Base-by-base conservation (phyloP, 1,284 basidiomycete genomes). In the Phylloporus sp. region DNA sequence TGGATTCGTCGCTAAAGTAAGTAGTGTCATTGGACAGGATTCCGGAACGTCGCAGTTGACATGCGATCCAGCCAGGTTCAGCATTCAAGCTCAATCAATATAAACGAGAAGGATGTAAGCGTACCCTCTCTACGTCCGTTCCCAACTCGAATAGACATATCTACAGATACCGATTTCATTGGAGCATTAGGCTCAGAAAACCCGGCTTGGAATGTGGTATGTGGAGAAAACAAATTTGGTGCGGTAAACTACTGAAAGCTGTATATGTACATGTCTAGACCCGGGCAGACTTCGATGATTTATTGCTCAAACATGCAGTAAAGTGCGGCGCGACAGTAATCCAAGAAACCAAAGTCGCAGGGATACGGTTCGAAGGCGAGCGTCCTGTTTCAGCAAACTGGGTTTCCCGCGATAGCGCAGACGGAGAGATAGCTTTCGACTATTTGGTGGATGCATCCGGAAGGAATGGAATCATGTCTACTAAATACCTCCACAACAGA, bases 71-170 rank as follows among this genome's bases (percentile, higher is more conserved):
- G 56, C 56, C 56, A 10, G 56, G 56, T 15, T n/a, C 32, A 6
- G 56, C 56, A 3, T 24, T 57, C n/a, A 57, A 58, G 46, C 18
- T 58, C 3, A 50, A 58, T 50, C 56, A 58, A 28, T 50, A 50
- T 34, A 58, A 58, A 50, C 46, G 56, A 3, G 56, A 58, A 50
- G 56, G 46, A 49, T 58, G 56, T 58, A 28, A 5, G 47, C 12
- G 34, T 10, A 37, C 34, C 34, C n/a, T n/a, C n/a, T n/a, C n/a
- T n/a, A n/a, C n/a, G n/a, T n/a, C n/a, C 20, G 22, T 15, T 20
- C 26, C 2, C 11, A 3, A 6, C 20, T 31, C 20, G 22, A 34
- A 32, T 6, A 17, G 12, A 4, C 15, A 2, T 24, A 2, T n/a
- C n/a, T n/a, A 15, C 29, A 56, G 55, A 56, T 17, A 26, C 11